phyloP scores from a whole-genome alignment of 108 stramenopile species.

The Cyclostephanos tholiformis region DNA sequence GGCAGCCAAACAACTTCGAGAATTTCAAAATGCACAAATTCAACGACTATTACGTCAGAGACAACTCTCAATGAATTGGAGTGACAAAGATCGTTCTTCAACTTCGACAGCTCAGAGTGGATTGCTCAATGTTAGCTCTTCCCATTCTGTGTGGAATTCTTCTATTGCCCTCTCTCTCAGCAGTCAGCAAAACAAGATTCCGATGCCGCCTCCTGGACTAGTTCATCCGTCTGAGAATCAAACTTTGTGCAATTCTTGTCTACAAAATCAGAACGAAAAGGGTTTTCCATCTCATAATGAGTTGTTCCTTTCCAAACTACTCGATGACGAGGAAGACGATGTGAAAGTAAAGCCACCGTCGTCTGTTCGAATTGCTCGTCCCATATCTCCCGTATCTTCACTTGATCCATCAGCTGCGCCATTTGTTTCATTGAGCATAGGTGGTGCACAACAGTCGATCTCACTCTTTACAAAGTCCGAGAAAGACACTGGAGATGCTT shows the following conservation, averaged over 20 bases:
- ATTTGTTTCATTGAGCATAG: slow-evolving; percentile 21
- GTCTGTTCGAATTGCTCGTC: slow-evolving; percentile 15
- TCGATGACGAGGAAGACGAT: slow-evolving; percentile 51
- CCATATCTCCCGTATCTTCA: slow-evolving; percentile 31
- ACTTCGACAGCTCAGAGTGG: neutral
- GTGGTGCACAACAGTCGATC: neutral
- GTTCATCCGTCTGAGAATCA: slow-evolving; percentile 18
- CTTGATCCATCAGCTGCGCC: slow-evolving; percentile 50
- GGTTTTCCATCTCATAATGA: slow-evolving; percentile 35
- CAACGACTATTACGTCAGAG: slow-evolving; percentile 38
- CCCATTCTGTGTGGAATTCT: neutral
- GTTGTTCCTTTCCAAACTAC: slow-evolving; percentile 45
- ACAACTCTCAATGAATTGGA: slow-evolving; percentile 32
- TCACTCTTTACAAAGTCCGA: neutral
- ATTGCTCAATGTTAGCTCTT: slow-evolving; percentile 4
- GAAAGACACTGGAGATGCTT: slow-evolving; percentile 11
- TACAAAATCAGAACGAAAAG: slow-evolving; percentile 16
- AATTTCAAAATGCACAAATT: slow-evolving; percentile 53
- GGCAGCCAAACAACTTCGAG: slow-evolving; percentile 45
- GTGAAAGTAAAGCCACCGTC: slow-evolving; percentile 5
- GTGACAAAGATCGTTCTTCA: neutral
- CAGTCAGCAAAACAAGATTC: slow-evolving; percentile 11
- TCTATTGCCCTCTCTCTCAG: neutral
- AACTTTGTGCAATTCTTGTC: neutral
- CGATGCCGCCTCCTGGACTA: slow-evolving; percentile 49